Evolutionary conservation across 2,329 filamentous ascomycete species (phyloP).

Genomic region (Cercospora sp.): DNA sequence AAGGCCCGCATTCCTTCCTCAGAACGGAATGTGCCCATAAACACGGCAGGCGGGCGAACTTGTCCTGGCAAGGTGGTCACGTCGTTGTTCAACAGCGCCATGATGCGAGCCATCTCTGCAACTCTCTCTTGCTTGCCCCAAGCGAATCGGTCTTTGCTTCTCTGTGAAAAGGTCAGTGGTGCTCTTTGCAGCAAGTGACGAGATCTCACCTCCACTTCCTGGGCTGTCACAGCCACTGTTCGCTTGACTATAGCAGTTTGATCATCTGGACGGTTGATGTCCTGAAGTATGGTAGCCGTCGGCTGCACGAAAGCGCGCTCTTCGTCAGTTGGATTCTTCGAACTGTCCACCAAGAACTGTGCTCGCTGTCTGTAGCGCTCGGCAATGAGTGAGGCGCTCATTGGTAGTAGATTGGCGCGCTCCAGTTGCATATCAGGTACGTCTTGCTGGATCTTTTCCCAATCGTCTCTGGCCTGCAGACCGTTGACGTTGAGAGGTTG

Average conservation of each 20-base stretch:
- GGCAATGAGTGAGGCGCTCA: constrained; percentile 12
- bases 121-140: constrained; percentile 19
- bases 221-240: neutral
- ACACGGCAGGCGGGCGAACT: neutral
- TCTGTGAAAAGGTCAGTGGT: neutral
- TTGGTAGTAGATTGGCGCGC: constrained; percentile 7
- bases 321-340: neutral
- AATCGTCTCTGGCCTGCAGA: neutral
- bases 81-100: constrained; percentile 11
- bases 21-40: constrained; percentile 9
- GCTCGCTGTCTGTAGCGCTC: constrained; percentile 7
- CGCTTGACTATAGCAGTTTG: neutral
- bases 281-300: neutral
- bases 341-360: neutral
- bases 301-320: neutral
- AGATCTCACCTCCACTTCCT: neutral
- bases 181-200: neutral
- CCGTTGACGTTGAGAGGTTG: neutral
- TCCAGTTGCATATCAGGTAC: constrained; percentile 12
- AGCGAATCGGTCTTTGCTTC: neutral
- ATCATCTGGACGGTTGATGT: neutral
- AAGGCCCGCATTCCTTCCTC: neutral
- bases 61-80: constrained; percentile 11
- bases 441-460: neutral
- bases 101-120: constrained; percentile 17